A percentile compares a stretch with the other conserved stretches of the same genome.
These are phyloP conservation scores for Cryptococcus sp. DNA, from an alignment of 1,284 basidiomycete genomes.

Conservation along the genomic window DNA sequence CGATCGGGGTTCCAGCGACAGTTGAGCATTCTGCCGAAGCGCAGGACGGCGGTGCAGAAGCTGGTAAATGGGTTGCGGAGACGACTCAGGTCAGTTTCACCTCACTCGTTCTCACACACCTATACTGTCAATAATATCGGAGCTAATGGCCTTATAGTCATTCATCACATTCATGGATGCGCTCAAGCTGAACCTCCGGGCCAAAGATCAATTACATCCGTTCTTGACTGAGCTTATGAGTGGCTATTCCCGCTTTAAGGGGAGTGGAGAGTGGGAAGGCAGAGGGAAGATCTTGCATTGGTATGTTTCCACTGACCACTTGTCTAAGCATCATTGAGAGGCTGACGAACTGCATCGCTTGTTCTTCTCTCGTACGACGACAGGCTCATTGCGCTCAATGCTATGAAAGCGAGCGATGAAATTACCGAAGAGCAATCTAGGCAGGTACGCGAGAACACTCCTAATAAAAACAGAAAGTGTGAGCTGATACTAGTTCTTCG, in stretches of 20 bases:
- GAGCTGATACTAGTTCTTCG: neutral
- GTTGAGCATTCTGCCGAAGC: slow-evolving; percentile 82
- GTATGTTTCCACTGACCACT: slow-evolving; percentile 56
- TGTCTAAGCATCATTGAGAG: too few species aligned
- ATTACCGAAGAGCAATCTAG: slow-evolving; percentile 93
- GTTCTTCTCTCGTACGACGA: neutral
- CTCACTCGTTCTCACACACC: neutral
- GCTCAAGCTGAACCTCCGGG: slow-evolving; percentile 83
- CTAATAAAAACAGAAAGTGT: too few species aligned
- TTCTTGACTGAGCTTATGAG: slow-evolving; percentile 92
- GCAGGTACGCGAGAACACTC: slow-evolving; percentile 61
- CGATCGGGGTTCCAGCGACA: slow-evolving; percentile 93
- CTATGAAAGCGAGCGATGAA: slow-evolving; percentile 96
- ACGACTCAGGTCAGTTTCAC: slow-evolving; percentile 76
- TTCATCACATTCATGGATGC: slow-evolving; percentile 99
- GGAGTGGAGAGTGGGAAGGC: slow-evolving; percentile 91
- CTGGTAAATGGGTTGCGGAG: slow-evolving; percentile 96
- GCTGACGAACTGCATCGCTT: too few species aligned
- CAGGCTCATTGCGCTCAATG: slow-evolving; percentile 94
- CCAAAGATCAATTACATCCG: slow-evolving; percentile 96
- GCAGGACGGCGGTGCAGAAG: slow-evolving; percentile 70
- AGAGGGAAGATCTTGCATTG: slow-evolving; percentile 90
- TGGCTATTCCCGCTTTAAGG: slow-evolving; percentile 87
- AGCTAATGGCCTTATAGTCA: slow-evolving; percentile 58
- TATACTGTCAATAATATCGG: neutral